Base-by-base conservation (phyloP, 352 stramenopile species). In the Pythium guiyangense region DNA sequence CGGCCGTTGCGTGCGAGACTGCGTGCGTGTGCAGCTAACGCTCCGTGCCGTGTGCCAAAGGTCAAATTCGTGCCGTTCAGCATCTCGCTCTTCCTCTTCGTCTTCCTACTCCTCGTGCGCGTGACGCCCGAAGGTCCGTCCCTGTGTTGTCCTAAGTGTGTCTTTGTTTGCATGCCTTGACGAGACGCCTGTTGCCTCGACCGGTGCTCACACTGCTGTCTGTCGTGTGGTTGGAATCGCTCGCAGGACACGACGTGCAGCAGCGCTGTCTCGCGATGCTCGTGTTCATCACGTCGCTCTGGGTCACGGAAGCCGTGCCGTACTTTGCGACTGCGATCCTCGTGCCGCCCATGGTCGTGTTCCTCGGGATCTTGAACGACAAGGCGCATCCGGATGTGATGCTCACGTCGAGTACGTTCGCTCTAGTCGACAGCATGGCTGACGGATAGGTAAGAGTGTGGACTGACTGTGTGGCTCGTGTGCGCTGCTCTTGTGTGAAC, bases 301-400 rank as follows among this genome's bases (percentile, higher is more conserved):
- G 90, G 90, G 83, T 97, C 14, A 96, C 88, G 0, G 88, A 97
- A 45, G 90, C 90, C 4, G 68, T 96, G 34, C 90, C 90, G 1
- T 97, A 97, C 68, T 96, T 96, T 63, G 87, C 88, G 8, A 97
- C 90, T 3, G 88, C 90, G 31, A 62, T 97, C 29, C 72, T 97
- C 25, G 87, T 97, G 42, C 90, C 90, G 0, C 77, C 83, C 22
- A 74, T 97, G 25, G 88, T 96, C 15, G 87, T 96, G 10, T 89
- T 97, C 53, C 64, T 97, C 60, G 69, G 76, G 34, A 94, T 97
- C 56, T 59, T 97, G 59, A 90, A 96, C 57, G 73, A 93, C 59
- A 92, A 92, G 68, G 64, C 70, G n/a, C 57, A 91, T 52, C 85
- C 85, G 0, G 73, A 86, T 1, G 71, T 60, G 15, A 65, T 91